These are phyloP conservation scores for Litsea cubeba DNA, from an alignment of 164 flowering plant species.

Conservation along the genomic window DNA sequence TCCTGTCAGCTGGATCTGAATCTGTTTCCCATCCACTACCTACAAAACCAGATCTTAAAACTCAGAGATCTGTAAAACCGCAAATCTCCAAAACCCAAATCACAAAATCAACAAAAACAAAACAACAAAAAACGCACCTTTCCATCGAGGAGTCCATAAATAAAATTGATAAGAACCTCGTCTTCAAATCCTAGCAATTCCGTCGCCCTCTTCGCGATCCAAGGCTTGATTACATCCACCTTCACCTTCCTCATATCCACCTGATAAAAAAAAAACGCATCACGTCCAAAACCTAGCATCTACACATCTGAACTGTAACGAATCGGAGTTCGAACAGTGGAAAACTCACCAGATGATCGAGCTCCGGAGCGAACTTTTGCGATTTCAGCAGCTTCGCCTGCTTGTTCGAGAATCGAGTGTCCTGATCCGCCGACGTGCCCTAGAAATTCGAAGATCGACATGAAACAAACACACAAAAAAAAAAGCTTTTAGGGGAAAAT, in stretches of 20 bases:
- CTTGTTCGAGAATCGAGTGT: slow-evolving; percentile 97
- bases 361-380: slow-evolving; percentile 88
- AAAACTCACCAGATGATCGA: slow-evolving; percentile 73
- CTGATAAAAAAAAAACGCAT: slow-evolving; percentile 22
- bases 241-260: slow-evolving; percentile 87
- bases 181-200: slow-evolving; percentile 96
- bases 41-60: slow-evolving; percentile 16
- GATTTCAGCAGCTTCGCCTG: slow-evolving; percentile 93
- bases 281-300: background rate
- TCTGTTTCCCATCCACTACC: slow-evolving; percentile 88
- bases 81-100: background rate
- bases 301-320: background rate
- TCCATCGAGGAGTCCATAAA: slow-evolving; percentile 75
- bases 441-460: slow-evolving; percentile 13
- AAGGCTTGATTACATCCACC: slow-evolving; percentile 84
- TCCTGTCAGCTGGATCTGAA: slow-evolving; percentile 89
- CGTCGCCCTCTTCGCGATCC: slow-evolving; percentile 87
- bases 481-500: background rate
- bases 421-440: slow-evolving; percentile 99
- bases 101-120: background rate
- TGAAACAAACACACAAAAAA: background rate
- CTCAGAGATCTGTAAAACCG: background rate
- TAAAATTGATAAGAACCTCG: slow-evolving; percentile 89
- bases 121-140: slow-evolving; percentile 41
- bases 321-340: background rate